These are phyloP conservation scores for Haplosporangium gracile DNA, from an alignment of 192 early-diverging fungal species.

Conservation along the genomic window DNA sequence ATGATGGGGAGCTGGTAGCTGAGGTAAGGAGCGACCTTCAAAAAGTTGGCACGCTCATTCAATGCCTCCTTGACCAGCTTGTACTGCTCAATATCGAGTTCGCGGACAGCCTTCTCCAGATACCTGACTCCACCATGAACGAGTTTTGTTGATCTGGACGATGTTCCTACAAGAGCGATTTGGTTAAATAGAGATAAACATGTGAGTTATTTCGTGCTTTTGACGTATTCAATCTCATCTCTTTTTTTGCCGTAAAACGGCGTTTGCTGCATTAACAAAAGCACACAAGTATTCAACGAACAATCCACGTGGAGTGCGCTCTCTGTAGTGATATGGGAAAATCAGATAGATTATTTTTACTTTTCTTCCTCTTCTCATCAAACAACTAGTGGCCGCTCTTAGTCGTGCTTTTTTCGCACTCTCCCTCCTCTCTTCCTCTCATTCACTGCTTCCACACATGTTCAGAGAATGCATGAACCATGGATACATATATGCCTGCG, in stretches of 20 bases:
- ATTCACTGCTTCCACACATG: not conserved
- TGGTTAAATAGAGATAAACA: not conserved
- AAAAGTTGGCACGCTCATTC: constrained; percentile 93
- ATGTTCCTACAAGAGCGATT: constrained; percentile 74
- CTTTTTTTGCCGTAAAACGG: not conserved
- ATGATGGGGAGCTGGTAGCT: constrained; percentile 94
- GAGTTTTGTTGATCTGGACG: constrained; percentile 93
- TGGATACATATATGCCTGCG: not conserved
- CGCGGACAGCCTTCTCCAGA: constrained; percentile 95
- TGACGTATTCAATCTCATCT: constrained; percentile 2
- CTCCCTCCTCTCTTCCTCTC: not conserved
- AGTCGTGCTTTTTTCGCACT: too few species aligned
- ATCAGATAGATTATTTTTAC: not conserved
- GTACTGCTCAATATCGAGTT: constrained; percentile 96
- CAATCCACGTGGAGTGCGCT: constrained; percentile 25
- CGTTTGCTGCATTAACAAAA: constrained; percentile 64
- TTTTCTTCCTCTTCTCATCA: not conserved
- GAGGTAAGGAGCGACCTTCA: constrained; percentile 97
- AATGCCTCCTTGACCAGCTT: constrained; percentile 95
- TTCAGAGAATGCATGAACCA: not conserved
- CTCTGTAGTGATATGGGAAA: constrained; percentile 4
- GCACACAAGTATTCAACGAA: not conserved
- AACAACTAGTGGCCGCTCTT: too few species aligned
- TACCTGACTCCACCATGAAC: constrained; percentile 98
- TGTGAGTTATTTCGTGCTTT: constrained; percentile 10